Conservation (phyloP, 2,329 filamentous ascomycete genomes). For the Xylariaceae sp. region DNA sequence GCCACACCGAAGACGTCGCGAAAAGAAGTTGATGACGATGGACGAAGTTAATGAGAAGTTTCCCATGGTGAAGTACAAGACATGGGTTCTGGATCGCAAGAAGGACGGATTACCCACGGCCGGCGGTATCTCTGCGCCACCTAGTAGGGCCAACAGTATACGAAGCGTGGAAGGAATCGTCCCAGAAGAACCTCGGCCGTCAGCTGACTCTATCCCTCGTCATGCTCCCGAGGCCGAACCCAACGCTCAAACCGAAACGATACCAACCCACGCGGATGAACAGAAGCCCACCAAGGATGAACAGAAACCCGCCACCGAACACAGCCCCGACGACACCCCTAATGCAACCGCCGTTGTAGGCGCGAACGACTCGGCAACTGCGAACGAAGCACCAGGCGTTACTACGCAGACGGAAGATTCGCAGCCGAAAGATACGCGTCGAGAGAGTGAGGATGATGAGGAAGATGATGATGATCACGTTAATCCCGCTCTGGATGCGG, state of each 20-base stretch:
- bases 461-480: conserved; percentile 69
- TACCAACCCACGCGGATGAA: conserved; percentile 28
- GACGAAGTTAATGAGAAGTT: conserved; percentile 98
- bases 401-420: conserved; percentile 18
- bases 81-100: conserved; percentile 79
- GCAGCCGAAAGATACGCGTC: conserved; percentile 23
- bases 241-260: conserved; percentile 10
- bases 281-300: conserved; percentile 12
- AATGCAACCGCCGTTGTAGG: conserved; percentile 24
- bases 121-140: conserved; percentile 72
- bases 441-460: conserved; percentile 43
- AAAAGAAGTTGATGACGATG: conserved; percentile 99
- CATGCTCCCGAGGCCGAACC: conserved; percentile 19
- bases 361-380: not conserved
- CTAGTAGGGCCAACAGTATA: conserved; percentile 68
- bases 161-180: conserved; percentile 58
- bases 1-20: conserved; percentile 77
- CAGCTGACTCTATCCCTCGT: conserved; percentile 36
- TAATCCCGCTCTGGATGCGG: conserved; percentile 71
- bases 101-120: conserved; percentile 75
- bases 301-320: too few species aligned
- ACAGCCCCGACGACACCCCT: conserved; percentile 12
- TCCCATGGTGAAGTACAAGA: conserved; percentile 93
- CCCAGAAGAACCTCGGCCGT: conserved; percentile 39
- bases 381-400: conserved; percentile 13